A percentile compares a stretch with the other conserved stretches of the same genome.
Conservation (phyloP, 345 rosid genomes). For the Eucalyptus erythrocorys region DNA sequence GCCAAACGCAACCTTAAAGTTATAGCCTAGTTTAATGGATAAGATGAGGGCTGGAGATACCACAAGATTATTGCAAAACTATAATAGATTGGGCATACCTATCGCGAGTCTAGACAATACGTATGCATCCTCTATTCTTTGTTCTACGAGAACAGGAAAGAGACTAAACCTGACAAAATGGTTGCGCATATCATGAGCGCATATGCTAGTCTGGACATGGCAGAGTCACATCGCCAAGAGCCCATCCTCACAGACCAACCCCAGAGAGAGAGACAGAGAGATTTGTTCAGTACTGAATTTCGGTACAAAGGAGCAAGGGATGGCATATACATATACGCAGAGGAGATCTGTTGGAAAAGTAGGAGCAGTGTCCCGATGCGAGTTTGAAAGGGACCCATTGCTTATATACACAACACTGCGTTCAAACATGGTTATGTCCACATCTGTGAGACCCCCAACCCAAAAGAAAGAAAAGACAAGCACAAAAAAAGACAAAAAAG, state of each 20-base stretch:
- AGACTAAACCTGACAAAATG: background rate
- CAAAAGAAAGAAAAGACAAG: background rate
- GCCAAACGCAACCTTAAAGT: accelerated
- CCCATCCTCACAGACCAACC: background rate
- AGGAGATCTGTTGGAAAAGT: background rate
- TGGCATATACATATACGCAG: background rate
- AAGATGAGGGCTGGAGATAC: background rate
- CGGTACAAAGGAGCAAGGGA: background rate
- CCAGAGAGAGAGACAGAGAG: background rate
- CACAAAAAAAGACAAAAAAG: too few species aligned
- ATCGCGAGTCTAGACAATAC: background rate
- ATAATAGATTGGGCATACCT: background rate
- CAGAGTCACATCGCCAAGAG: background rate
- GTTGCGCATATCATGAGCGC: background rate
- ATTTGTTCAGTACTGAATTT: background rate
- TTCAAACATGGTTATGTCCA: background rate
- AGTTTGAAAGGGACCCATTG: background rate
- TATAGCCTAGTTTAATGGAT: background rate
- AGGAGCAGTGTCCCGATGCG: background rate
- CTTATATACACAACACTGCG: background rate
- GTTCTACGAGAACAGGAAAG: background rate
- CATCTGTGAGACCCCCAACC: background rate
- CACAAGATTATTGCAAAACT: background rate
- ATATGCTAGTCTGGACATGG: background rate
- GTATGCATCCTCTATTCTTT: background rate